Percentiles rank a stretch among this genome's conserved stretches.
phyloP scores from a whole-genome alignment of 164 flowering plant genomes.

The Kalanchoe fedtschenkoi region DNA sequence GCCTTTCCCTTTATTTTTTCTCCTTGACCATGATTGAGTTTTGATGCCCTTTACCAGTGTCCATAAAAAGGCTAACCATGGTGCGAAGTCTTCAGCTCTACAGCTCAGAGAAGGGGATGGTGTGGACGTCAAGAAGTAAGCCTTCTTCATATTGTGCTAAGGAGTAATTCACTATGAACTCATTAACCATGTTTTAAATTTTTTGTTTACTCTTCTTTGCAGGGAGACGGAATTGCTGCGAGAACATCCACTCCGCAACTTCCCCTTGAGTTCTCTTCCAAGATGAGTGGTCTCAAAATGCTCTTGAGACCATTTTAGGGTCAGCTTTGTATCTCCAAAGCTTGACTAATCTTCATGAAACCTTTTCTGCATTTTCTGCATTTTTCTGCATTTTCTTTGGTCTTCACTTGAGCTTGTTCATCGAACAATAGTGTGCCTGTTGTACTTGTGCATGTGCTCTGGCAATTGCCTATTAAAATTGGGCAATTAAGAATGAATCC shows the following conservation, averaged over 20 bases:
- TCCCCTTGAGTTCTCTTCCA: constrained; percentile 65
- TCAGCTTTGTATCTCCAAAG: constrained; percentile 23
- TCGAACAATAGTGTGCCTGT: too few species aligned
- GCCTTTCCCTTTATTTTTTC: not conserved
- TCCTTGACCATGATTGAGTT: not conserved
- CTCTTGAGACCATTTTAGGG: not conserved
- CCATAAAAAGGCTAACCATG: constrained; percentile 12
- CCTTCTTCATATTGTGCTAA: not conserved
- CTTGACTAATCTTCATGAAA: too few species aligned
- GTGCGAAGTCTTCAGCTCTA: constrained; percentile 28
- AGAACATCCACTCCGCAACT: constrained; percentile 73
- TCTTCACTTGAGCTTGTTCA: too few species aligned
- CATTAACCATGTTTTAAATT: not conserved
- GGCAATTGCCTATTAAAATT: not conserved
- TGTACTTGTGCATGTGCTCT: too few species aligned
- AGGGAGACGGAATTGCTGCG: constrained; percentile 77
- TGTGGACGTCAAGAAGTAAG: constrained; percentile 51
- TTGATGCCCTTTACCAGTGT: constrained; percentile 16
- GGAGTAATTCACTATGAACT: not conserved
- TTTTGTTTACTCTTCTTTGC: not conserved
- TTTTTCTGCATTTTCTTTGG: too few species aligned
- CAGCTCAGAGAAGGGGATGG: constrained; percentile 45
- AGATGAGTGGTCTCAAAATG: constrained; percentile 23
- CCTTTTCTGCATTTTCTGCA: too few species aligned
- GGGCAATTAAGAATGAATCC: not conserved